phyloP scores from a whole-genome alignment of 2,329 filamentous ascomycete genomes.

The Capronia americana region DNA sequence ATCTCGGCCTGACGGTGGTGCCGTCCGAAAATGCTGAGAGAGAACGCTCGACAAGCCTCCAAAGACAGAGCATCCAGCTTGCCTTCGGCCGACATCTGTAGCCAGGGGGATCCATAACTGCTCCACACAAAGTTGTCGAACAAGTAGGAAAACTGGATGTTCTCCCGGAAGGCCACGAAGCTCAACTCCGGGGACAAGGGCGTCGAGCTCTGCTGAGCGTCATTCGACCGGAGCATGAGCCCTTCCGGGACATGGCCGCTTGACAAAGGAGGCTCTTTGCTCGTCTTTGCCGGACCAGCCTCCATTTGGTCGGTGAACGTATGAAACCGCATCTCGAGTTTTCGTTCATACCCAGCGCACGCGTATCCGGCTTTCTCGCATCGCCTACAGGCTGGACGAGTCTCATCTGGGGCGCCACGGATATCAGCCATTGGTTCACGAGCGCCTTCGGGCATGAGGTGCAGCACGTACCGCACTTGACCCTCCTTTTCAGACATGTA shows the following conservation, averaged over 20 bases:
- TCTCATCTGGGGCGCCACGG: constrained; percentile 30
- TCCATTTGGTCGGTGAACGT: constrained; percentile 26
- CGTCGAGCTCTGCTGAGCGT: not conserved
- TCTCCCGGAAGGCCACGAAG: constrained; percentile 31
- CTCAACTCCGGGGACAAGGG: constrained; percentile 26
- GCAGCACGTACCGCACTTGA: constrained; percentile 35
- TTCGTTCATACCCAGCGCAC: constrained; percentile 33
- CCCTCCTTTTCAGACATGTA: constrained; percentile 34
- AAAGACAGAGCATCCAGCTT: constrained; percentile 30
- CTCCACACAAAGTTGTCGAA: constrained; percentile 37
- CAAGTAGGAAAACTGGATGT: constrained; percentile 34
- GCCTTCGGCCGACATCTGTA: constrained; percentile 32
- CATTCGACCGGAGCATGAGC: constrained; percentile 25
- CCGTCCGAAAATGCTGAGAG: constrained; percentile 32
- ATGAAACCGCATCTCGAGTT: constrained; percentile 33
- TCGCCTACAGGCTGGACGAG: constrained; percentile 33
- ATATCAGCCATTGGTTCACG: constrained; percentile 20
- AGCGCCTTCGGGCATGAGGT: not conserved
- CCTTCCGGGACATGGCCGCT: not conserved
- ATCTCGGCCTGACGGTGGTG: constrained; percentile 34
- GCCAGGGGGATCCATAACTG: constrained; percentile 34
- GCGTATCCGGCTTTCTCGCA: constrained; percentile 32
- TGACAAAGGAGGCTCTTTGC: constrained; percentile 19
- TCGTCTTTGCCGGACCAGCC: constrained; percentile 20
- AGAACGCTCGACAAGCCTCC: constrained; percentile 32